These are phyloP conservation scores for Phaffia tasmanica DNA, from an alignment of 768 basidiomycete genomes.

Conservation along the genomic window DNA sequence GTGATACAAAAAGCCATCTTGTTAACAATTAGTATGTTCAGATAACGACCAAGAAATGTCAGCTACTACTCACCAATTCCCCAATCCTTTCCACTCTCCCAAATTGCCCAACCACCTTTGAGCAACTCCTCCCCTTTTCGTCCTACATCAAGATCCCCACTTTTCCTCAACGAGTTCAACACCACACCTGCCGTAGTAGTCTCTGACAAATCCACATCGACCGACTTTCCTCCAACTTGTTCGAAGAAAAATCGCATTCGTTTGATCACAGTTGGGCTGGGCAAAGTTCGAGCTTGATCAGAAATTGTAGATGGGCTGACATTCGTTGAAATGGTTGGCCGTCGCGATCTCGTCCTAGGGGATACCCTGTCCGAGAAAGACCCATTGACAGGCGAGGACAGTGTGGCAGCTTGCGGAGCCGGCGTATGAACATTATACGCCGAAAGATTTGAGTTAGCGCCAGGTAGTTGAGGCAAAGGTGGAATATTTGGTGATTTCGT, in stretches of 20 bases:
- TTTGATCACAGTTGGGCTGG: neutral
- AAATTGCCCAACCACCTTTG: slow-evolving; percentile 64
- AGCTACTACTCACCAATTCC: slow-evolving; percentile 61
- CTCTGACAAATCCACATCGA: slow-evolving; percentile 8
- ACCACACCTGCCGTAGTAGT: slow-evolving; percentile 13
- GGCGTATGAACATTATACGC: no score
- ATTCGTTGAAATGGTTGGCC: no score
- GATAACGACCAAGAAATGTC: neutral
- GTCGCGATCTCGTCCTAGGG: no score
- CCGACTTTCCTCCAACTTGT: slow-evolving; percentile 6
- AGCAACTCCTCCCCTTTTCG: slow-evolving; percentile 36
- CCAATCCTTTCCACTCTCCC: slow-evolving; percentile 78
- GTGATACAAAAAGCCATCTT: neutral
- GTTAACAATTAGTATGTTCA: neutral
- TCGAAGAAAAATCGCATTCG: slow-evolving; percentile 11
- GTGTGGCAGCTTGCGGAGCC: no score
- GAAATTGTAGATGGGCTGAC: no score
- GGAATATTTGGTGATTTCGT: no score
- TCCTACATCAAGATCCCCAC: neutral
- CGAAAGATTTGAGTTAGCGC: no score
- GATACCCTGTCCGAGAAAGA: no score
- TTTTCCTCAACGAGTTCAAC: slow-evolving; percentile 9
- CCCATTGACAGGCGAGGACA: no score
- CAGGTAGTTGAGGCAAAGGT: no score
- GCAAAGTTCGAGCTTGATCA: no score